phyloP scores from a whole-genome alignment of 148 eudicot genomes.

The Camellia lanceoleosa region DNA sequence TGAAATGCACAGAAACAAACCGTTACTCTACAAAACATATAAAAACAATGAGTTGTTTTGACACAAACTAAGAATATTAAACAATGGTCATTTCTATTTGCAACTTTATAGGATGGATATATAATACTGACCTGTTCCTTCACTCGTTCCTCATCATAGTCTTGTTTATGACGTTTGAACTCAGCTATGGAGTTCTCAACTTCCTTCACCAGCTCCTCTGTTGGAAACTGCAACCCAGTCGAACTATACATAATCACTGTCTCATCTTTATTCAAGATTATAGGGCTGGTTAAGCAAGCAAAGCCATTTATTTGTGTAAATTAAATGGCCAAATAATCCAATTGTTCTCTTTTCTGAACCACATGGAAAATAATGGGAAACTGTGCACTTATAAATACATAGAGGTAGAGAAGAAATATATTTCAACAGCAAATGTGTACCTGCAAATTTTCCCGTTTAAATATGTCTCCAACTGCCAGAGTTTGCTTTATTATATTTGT shows the following conservation, averaged over 20 bases:
- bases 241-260: not conserved
- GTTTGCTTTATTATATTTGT: slow-evolving; percentile 69
- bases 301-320: not conserved
- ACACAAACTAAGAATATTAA: too few relatives aligned
- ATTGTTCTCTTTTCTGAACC: not conserved
- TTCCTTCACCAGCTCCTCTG: slow-evolving; percentile 79
- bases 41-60: too few relatives aligned
- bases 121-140: slow-evolving; percentile 57
- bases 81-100: too few relatives aligned
- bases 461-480: slow-evolving; percentile 92
- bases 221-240: slow-evolving; percentile 51
- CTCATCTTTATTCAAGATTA: not conserved
- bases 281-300: not conserved
- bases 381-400: not conserved
- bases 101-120: not conserved
- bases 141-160: slow-evolving; percentile 83
- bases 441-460: slow-evolving; percentile 83
- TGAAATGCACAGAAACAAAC: too few relatives aligned
- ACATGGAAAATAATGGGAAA: not conserved
- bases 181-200: slow-evolving; percentile 84
- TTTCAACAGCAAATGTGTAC: slow-evolving; percentile 31
- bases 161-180: slow-evolving; percentile 74
- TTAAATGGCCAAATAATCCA: not conserved
- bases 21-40: too few relatives aligned
- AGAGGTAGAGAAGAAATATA: not conserved